These are phyloP conservation scores for Coccomyxa subellipsoidea DNA, from an alignment of 163 green algal species.

Conservation along the genomic window DNA sequence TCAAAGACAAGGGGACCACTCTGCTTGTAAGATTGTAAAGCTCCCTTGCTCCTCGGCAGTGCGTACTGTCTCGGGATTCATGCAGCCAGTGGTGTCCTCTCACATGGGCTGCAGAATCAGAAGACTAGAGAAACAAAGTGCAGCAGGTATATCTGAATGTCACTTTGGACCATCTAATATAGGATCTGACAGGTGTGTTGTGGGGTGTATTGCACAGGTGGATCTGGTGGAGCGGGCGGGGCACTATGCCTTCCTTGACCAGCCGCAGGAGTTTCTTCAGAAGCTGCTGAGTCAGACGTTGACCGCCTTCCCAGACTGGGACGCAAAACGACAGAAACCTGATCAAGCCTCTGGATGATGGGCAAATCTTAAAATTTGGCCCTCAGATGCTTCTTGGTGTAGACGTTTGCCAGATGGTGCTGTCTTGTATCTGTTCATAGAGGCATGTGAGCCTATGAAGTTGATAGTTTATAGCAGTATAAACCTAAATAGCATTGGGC, in stretches of 20 bases:
- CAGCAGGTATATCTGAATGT: no score
- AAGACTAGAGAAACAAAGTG: no score
- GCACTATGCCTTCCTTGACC: conserved; percentile 85
- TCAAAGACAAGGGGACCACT: not conserved
- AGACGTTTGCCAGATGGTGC: not conserved
- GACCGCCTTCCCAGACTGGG: not conserved
- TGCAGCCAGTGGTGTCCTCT: no score
- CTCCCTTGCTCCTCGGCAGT: no score
- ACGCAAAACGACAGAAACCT: not conserved
- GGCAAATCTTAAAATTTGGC: not conserved
- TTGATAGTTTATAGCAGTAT: no score
- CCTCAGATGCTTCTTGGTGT: not conserved
- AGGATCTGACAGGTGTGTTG: no score
- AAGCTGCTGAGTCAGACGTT: conserved; percentile 22
- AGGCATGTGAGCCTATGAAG: no score
- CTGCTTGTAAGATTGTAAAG: not conserved
- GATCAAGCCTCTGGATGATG: not conserved
- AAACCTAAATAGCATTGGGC: no score
- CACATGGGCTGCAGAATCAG: no score
- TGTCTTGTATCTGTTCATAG: not conserved
- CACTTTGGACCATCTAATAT: no score
- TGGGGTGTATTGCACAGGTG: conserved; percentile 15
- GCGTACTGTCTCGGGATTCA: no score
- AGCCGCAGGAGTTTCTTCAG: conserved; percentile 44
- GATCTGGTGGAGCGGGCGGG: conserved; percentile 61